Evolutionary conservation across 805 yeast genomes (phyloP).

Genomic region (Hemisphaericaspora nanyangensis): DNA sequence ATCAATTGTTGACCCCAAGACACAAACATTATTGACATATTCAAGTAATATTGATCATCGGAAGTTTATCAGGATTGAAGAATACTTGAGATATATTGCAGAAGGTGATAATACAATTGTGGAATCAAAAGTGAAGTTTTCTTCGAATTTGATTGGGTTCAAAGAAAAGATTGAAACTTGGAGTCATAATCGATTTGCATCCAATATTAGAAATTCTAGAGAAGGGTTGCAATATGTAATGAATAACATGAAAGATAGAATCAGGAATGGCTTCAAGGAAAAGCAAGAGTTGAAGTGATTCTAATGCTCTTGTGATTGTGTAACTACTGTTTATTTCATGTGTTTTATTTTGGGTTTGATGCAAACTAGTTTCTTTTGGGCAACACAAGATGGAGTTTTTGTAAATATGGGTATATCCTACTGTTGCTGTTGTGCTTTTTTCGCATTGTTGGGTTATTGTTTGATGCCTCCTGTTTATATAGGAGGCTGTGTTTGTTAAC

Average conservation of each 20-base stretch:
- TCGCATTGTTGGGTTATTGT: too few species aligned
- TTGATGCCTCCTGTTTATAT: too few species aligned
- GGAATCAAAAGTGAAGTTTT: conserved; percentile 60
- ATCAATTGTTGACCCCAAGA: conserved; percentile 63
- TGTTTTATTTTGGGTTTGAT: too few species aligned
- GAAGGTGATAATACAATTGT: conserved; percentile 40
- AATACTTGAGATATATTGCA: conserved; percentile 54
- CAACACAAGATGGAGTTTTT: too few species aligned
- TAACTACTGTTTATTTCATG: too few species aligned
- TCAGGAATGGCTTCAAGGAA: neutral
- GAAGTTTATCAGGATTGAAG: conserved; percentile 73
- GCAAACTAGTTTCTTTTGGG: too few species aligned
- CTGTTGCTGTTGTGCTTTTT: too few species aligned
- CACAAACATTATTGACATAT: conserved; percentile 57
- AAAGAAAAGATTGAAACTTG: conserved; percentile 76
- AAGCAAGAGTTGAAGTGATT: neutral
- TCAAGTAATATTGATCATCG: conserved; percentile 84
- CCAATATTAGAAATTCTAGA: conserved; percentile 62
- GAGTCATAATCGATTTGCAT: conserved; percentile 68
- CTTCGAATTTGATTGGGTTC: conserved; percentile 65
- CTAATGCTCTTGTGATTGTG: neutral
- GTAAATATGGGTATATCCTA: too few species aligned
- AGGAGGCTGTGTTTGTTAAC: too few species aligned
- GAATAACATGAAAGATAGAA: conserved; percentile 47
- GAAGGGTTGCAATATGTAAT: conserved; percentile 76